Base-by-base conservation (phyloP, 140 eudicot genomes). In the Cichorium intybus region DNA sequence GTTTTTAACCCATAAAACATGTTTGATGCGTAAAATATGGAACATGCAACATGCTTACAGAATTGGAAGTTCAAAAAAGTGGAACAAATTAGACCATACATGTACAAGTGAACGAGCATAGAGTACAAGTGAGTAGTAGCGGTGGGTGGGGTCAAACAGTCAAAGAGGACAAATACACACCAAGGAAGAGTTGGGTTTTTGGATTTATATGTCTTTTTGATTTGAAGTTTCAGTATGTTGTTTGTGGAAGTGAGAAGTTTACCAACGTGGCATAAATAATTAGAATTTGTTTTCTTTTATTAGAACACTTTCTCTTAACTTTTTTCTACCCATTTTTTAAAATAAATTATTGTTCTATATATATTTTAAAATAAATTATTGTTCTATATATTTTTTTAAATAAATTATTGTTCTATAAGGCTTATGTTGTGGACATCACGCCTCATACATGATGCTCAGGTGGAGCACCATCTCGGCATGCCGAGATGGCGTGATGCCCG, bases 31-130 rank as follows among this genome's bases (percentile, higher is more conserved):
- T 56, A 27, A 18, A 56, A 29, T 57, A 56, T 66, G 69, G 79
- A 74, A 66, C 69, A 66, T 74, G 56, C 74, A 66, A 74, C 62
- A 74, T 66, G 62, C 39, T 17, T 47, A 56, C 56, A 48, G 62
- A 34, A 64, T 47, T 56, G 46, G 73, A 46, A 41, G 49, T 24
- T 56, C 34, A 57, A 34, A 16, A 74, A 57, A 46, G 62, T 24
- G 61, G 73, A 74, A 66, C 35, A 73, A 55, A 14, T 28, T 22
- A 43, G 10, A 54, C 31, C 6, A 10, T 63, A 64, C 54, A 67
- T 67, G 58, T 45, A 69, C 59, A 57, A 43, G 66, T 21, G 48
- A 69, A 33, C 46, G 3, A 57, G 58, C 21, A 68, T 29, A 12
- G 43, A 39, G 70, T 57, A 65, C 66, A 56, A 64, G 67, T 31